Base-by-base conservation (phyloP, 202 grass and related monocot species). In the Zoysia matrella region DNA sequence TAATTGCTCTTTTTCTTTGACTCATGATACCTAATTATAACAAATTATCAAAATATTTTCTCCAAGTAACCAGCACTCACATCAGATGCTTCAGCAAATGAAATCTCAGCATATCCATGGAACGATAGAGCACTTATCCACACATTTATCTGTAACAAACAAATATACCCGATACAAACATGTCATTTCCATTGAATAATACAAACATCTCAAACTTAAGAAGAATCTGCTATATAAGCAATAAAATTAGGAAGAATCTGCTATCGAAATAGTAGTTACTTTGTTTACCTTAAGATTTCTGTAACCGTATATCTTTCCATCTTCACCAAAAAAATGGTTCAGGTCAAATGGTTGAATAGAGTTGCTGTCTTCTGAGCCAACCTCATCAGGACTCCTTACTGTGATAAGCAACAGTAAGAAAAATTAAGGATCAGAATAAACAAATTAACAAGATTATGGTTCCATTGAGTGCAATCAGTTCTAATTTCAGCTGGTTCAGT, bases 231-330 rank as follows among this genome's bases (percentile, higher is more conserved):
- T 45, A 52, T 52, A 11, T 45, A 3, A 72, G 18, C 67, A 50
- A 40, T 52, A 39, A 52, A 50, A 10, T 52, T 30, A 60, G 22
- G 22, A 22, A 22, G 22, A 22, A 22, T 22, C 12, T 43, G 50
- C 46, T 18, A 1, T 64, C 22, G 64, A 81, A 72, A 63, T 77
- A 70, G 10, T 75, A 22, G 22, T 72, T 55, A 16, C 11, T 88
- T 67, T 44, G 48, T 68, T 74, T 78, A 95, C 96, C 96, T 92
- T 91, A 41, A 99, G 81, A 74, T 85, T 79, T 82, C 89, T 96
- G 81, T 99, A 94, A 22, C 96, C 96, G 86, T 95, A 99, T 76
- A 96, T 96, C 78, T 99, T 99, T 78, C 91, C 96, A 90, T 96
- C 93, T 89, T 92, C 89, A 79, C 84, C 89, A 56, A 99, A 96